A percentile compares a stretch with the other conserved stretches of the same genome.
phyloP scores from a whole-genome alignment of 2,329 filamentous ascomycete species.

The Neofusicoccum laricinum region DNA sequence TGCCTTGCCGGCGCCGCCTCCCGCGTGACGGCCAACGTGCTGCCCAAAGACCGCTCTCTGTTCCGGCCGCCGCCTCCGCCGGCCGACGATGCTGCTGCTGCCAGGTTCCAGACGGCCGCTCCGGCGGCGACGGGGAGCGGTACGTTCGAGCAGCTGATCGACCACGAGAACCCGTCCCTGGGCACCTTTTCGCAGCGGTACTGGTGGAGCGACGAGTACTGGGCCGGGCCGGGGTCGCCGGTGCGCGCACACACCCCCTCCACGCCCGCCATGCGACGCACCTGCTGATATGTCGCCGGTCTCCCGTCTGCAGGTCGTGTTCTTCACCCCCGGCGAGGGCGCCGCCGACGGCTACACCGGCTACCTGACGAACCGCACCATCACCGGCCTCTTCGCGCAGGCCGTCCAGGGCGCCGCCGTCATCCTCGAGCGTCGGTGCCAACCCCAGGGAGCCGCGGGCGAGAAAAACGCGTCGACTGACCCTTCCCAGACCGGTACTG shows the following conservation, averaged over 20 bases:
- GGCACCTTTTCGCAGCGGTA: slow-evolving; percentile 56
- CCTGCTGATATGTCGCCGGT: background rate
- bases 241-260: slow-evolving; percentile 18
- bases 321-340: slow-evolving; percentile 55
- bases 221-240: slow-evolving; percentile 55
- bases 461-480: background rate
- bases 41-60: background rate
- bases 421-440: slow-evolving; percentile 47
- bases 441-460: background rate
- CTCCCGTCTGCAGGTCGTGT: slow-evolving; percentile 24
- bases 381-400: slow-evolving; percentile 52
- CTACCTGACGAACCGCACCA: slow-evolving; percentile 50
- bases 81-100: background rate
- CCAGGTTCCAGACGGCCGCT: background rate
- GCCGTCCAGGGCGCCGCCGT: slow-evolving; percentile 54
- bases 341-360: slow-evolving; percentile 46
- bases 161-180: slow-evolving; percentile 55
- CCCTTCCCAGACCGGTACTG: slow-evolving; percentile 50
- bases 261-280: too few species aligned
- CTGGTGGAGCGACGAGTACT: slow-evolving; percentile 52
- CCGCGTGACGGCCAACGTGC: background rate
- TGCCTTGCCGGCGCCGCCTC: background rate
- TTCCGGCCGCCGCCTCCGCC: background rate
- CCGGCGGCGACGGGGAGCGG: background rate
- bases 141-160: slow-evolving; percentile 55